A percentile compares a stretch with the other conserved stretches of the same genome.
Evolutionary conservation across 176 grass and related monocot genomes (phyloP).

Genomic region (Canna indica): DNA sequence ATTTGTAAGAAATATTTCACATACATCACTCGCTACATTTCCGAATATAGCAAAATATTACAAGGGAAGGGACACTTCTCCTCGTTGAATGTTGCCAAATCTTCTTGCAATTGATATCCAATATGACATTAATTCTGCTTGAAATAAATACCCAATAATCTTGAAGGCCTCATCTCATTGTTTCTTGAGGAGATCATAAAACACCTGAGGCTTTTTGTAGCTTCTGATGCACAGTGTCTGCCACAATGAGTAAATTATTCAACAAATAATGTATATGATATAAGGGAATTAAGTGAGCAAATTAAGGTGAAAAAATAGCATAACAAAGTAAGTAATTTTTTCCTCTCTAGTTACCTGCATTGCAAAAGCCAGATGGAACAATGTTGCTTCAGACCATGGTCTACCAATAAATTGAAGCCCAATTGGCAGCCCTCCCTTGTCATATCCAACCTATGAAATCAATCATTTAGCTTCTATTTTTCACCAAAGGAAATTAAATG

Average conservation of each 20-base stretch:
- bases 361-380: conserved; percentile 74
- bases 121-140: background rate
- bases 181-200: conserved; percentile 58
- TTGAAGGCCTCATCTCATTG: background rate
- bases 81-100: background rate
- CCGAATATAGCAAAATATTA: too few species aligned
- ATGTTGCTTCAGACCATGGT: conserved; percentile 77
- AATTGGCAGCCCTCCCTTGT: conserved; percentile 56
- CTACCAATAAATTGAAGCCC: conserved; percentile 81
- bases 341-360: too few species aligned
- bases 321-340: too few species aligned
- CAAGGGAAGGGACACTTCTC: too few species aligned
- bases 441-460: conserved; percentile 42
- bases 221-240: conserved; percentile 43
- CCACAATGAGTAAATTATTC: conserved; percentile 8
- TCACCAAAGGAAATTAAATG: background rate
- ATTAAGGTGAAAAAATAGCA: too few species aligned
- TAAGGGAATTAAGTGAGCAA: too few species aligned
- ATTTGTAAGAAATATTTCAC: background rate
- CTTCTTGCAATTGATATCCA: background rate
- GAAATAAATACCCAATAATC: background rate
- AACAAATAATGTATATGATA: background rate
- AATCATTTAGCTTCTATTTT: background rate
- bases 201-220: conserved; percentile 43
- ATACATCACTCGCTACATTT: too few species aligned